Conservation (phyloP, 2,329 filamentous ascomycete species). For the Fonsecaea pugnacius region DNA sequence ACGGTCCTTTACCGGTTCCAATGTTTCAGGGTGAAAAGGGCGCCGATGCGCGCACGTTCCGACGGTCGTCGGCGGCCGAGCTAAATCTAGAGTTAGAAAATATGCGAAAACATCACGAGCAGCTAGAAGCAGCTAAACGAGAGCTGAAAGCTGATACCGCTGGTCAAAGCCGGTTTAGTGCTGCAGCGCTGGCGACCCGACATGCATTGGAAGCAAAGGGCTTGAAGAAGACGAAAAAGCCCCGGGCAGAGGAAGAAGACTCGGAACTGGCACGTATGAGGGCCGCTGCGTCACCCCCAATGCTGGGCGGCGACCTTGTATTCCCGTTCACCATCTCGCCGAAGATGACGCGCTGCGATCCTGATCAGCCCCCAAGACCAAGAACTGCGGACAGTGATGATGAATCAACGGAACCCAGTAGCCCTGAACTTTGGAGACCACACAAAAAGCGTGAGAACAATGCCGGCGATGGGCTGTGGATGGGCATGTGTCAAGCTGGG, state of each 20-base stretch:
- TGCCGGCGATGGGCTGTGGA: conserved; percentile 38
- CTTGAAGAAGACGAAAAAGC: conserved; percentile 30
- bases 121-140: conserved; percentile 58
- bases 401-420: conserved; percentile 57
- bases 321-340: conserved; percentile 85
- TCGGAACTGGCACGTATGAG: conserved; percentile 57
- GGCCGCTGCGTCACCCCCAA: conserved; percentile 72
- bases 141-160: conserved; percentile 45
- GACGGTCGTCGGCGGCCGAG: conserved; percentile 52
- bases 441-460: conserved; percentile 37
- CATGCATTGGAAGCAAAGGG: conserved; percentile 34
- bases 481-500: conserved; percentile 39
- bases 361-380: conserved; percentile 66
- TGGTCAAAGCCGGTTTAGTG: conserved; percentile 42
- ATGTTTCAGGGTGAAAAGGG: conserved; percentile 39
- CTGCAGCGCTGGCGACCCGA: conserved; percentile 39
- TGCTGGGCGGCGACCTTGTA: conserved; percentile 79
- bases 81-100: conserved; percentile 75
- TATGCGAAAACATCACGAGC: conserved; percentile 77
- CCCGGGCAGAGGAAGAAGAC: conserved; percentile 36
- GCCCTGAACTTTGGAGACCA: conserved; percentile 33
- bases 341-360: conserved; percentile 80
- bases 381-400: conserved; percentile 56
- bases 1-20: conserved; percentile 38
- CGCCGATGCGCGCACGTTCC: conserved; percentile 41